A percentile compares a stretch with the other conserved stretches of the same genome.
Evolutionary conservation across 2,329 filamentous ascomycete genomes (phyloP).

Genomic region (Pseudogymnoascus sp.): DNA sequence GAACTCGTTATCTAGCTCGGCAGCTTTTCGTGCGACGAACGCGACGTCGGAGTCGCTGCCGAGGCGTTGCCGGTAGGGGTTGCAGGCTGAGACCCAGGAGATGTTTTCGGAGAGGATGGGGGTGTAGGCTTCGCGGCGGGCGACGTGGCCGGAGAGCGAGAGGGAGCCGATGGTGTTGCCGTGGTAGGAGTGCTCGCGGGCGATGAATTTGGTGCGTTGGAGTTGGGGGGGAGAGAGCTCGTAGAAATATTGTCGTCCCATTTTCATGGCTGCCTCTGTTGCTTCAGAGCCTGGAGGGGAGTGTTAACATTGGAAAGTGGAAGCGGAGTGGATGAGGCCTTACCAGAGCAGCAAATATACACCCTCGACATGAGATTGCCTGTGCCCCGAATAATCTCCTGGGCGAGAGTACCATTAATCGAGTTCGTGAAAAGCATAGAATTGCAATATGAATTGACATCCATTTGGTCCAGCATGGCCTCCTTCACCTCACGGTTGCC

Average conservation of each 20-base stretch:
- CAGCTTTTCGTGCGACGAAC: slow-evolving; percentile 52
- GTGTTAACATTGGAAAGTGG: neutral
- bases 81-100: slow-evolving; percentile 55
- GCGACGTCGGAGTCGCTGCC: slow-evolving; percentile 44
- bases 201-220: slow-evolving; percentile 54
- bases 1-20: slow-evolving; percentile 59
- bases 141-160: slow-evolving; percentile 52
- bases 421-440: slow-evolving; percentile 51
- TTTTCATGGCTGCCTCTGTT: slow-evolving; percentile 61
- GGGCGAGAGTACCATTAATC: slow-evolving; percentile 42
- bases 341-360: slow-evolving; percentile 54
- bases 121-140: slow-evolving; percentile 51
- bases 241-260: slow-evolving; percentile 59
- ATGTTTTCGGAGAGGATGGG: slow-evolving; percentile 49
- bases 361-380: slow-evolving; percentile 43
- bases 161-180: slow-evolving; percentile 62
- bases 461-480: slow-evolving; percentile 54
- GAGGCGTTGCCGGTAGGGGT: slow-evolving; percentile 52
- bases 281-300: slow-evolving; percentile 54
- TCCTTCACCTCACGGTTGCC: slow-evolving; percentile 52
- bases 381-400: slow-evolving; percentile 35
- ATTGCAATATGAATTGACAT: slow-evolving; percentile 49
- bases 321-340: neutral
- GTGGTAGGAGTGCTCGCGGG: slow-evolving; percentile 61
- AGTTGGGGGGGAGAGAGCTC: slow-evolving; percentile 46